Base-by-base conservation (phyloP, 345 rosid species). In the Raphanus raphanistrum region DNA sequence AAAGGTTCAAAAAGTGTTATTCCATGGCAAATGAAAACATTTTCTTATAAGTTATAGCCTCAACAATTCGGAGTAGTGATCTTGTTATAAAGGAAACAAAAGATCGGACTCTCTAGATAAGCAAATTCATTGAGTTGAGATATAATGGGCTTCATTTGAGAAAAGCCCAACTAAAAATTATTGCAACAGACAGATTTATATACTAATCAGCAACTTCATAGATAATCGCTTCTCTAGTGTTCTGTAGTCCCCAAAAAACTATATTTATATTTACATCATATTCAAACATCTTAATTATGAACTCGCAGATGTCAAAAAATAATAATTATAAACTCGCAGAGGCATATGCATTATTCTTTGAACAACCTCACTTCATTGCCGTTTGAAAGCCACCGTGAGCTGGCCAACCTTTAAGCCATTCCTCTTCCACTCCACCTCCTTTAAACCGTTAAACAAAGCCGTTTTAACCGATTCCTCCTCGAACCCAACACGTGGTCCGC, bases 381-480 rank as follows among this genome's bases (percentile, higher is more conserved):
- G n/a, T n/a, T 29, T 35, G 52, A 80, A 80, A 33, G 83, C 76
- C 28, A 65, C 33, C 45, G 73, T 70, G 21, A 80, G 76, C 72
- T 12, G 76, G 6, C 79, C 79, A 70, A 75, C 17, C 57, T 70
- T 80, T 36, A 75, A 43, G 65, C 76, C 69, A 59, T 8, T 71
- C 57, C 13, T 58, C 67, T 57, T 69, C 41, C 3, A 57, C 15
- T 68, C 64, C 15, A 6, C 72, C 45, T 70, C 72, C 12, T 7
- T 32, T 2, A 17, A 70, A 58, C 69, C 63, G 3, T 4, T 2
- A 58, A 65, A 43, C 25, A 1, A 2, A 0, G 16, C 11, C 15
- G 36, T 4, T 58, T 70, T 27, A 43, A 33, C 50, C 25, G 10
- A 0, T 43, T 65, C n/a, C n/a, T n/a, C n/a, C n/a, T n/a, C 73